These are phyloP conservation scores for Casuarina glauca DNA, from an alignment of 306 rosid species.

Conservation along the genomic window DNA sequence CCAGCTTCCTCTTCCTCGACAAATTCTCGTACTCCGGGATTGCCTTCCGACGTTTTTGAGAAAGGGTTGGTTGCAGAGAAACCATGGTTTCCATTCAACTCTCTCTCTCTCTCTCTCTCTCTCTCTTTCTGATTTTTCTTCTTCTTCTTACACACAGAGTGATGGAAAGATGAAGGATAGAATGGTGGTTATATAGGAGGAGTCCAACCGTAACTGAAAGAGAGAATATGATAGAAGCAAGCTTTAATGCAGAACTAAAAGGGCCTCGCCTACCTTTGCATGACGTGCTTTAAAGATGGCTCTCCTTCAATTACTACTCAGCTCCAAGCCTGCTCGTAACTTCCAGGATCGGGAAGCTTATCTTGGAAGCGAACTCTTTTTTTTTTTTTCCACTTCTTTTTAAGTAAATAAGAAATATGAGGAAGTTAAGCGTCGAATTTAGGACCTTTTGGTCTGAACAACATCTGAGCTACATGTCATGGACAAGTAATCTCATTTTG, in stretches of 20 bases:
- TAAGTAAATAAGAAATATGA: no score
- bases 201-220: constrained; percentile 34
- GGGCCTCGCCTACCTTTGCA: constrained; percentile 45
- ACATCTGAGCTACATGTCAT: no score
- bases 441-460: no score
- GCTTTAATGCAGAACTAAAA: constrained; percentile 32
- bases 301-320: constrained; percentile 23
- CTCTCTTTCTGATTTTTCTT: background rate
- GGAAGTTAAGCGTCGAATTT: no score
- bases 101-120: background rate
- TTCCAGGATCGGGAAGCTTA: constrained; percentile 33
- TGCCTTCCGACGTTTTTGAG: constrained; percentile 45
- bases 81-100: constrained; percentile 46
- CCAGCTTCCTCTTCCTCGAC: constrained; percentile 68
- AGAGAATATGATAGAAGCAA: constrained; percentile 30
- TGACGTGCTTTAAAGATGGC: constrained; percentile 56
- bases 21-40: constrained; percentile 47
- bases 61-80: constrained; percentile 50
- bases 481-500: no score
- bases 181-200: constrained; percentile 63
- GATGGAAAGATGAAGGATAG: constrained; percentile 29
- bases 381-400: no score
- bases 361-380: background rate
- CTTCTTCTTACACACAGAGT: background rate
- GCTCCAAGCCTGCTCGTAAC: constrained; percentile 27